Conservation (phyloP, 257 asterid genomes). For the Nicotiana knightiana region DNA sequence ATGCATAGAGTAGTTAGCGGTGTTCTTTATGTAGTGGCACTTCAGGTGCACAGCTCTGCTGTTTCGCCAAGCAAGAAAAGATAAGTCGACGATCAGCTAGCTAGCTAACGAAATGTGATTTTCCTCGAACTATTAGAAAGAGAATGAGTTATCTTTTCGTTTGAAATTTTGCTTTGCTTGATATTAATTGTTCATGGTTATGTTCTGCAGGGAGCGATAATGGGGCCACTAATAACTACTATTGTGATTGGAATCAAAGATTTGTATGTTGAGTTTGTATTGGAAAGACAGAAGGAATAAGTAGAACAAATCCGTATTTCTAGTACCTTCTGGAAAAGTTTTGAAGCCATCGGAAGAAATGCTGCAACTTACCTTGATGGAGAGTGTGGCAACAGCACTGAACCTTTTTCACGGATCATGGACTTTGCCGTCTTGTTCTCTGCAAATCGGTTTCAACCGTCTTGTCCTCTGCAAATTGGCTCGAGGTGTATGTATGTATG, state of each 20-base stretch:
- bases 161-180: neutral
- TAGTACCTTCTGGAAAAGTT: neutral
- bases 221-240: slow-evolving; percentile 73
- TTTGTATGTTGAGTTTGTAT: slow-evolving; percentile 59
- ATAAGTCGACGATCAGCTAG: neutral
- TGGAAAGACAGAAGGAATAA: slow-evolving; percentile 36
- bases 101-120: neutral
- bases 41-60: neutral
- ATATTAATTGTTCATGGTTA: neutral
- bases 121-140: neutral
- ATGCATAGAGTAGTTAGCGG: neutral
- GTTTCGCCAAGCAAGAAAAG: neutral
- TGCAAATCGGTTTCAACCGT: neutral
- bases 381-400: neutral
- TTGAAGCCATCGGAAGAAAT: neutral
- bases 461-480: neutral
- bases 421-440: neutral
- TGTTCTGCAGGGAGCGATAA: slow-evolving; percentile 62
- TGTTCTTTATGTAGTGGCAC: neutral
- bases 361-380: slow-evolving; percentile 11
- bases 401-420: neutral
- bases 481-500: neutral
- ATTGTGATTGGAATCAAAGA: slow-evolving; percentile 64
- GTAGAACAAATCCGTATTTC: neutral
- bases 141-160: neutral